Evolutionary conservation across 306 rosid genomes (phyloP).

Genomic region (Acacia acuminata): DNA sequence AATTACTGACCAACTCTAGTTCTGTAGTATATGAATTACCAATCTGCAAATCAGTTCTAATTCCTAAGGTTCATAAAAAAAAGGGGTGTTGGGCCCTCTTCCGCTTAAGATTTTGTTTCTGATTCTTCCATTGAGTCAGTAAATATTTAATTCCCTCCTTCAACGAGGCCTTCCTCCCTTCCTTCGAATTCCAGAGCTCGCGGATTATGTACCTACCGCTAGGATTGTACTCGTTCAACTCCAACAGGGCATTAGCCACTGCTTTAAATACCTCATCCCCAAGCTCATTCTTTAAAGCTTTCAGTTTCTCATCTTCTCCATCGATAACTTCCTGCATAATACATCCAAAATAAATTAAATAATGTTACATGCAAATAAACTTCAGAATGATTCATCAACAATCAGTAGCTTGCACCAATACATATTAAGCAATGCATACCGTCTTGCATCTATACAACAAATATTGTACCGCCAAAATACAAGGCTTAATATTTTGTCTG

Average conservation of each 20-base stretch:
- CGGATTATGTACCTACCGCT: slow-evolving; percentile 70
- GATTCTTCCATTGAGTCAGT: slow-evolving; percentile 26
- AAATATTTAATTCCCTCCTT: slow-evolving; percentile 55
- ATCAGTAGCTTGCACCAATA: not conserved
- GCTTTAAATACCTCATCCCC: slow-evolving; percentile 58
- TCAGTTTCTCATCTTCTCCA: slow-evolving; percentile 68
- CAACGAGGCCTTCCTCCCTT: slow-evolving; percentile 60
- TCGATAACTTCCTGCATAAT: slow-evolving; percentile 55
- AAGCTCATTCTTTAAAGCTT: slow-evolving; percentile 51
- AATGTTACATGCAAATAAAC: not conserved
- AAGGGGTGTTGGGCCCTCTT: not conserved
- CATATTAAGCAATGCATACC: not conserved
- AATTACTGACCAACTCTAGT: not conserved
- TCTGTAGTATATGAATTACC: not conserved
- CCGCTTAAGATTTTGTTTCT: not conserved
- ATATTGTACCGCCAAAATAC: not conserved
- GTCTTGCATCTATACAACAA: not conserved
- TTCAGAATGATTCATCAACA: not conserved
- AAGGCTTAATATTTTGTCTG: not conserved
- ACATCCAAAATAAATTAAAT: slow-evolving; percentile 11
- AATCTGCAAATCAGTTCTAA: not conserved
- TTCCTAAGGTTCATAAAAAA: not conserved
- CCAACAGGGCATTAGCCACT: slow-evolving; percentile 59
- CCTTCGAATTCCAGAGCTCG: slow-evolving; percentile 71
- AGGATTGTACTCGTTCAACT: slow-evolving; percentile 71